A percentile compares a stretch with the other conserved stretches of the same genome.
phyloP scores from a whole-genome alignment of 352 stramenopile genomes.

The Peronospora tabacina region DNA sequence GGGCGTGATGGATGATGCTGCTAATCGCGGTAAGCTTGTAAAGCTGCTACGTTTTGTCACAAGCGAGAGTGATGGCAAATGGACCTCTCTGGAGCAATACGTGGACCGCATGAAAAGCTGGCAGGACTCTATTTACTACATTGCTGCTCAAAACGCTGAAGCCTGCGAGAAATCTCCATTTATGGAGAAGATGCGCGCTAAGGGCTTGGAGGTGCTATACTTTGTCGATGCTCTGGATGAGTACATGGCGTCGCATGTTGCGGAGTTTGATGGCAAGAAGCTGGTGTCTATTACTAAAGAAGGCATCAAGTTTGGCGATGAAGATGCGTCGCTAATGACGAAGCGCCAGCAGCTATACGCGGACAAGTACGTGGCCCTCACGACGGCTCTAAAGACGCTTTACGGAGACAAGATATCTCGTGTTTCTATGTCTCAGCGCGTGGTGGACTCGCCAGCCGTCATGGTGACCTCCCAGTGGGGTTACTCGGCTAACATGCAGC shows the following conservation, averaged over 20 bases:
- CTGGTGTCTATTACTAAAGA: conserved; percentile 97
- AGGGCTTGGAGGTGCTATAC: conserved; percentile 97
- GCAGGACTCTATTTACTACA: conserved; percentile 99
- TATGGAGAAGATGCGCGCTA: conserved; percentile 93
- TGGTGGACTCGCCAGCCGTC: conserved; percentile 91
- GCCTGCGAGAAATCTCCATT: conserved; percentile 93
- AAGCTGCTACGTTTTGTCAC: conserved; percentile 98
- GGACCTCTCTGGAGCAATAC: conserved; percentile 94
- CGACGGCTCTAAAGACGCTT: conserved; percentile 93
- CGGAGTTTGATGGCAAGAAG: conserved; percentile 93
- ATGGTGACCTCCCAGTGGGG: conserved; percentile 96
- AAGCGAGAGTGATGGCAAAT: conserved; percentile 89
- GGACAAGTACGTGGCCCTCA: conserved; percentile 94
- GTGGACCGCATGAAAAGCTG: conserved; percentile 97
- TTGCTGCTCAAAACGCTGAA: conserved; percentile 92
- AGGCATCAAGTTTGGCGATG: conserved; percentile 97
- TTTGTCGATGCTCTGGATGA: conserved; percentile 98
- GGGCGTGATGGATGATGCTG: conserved; percentile 96
- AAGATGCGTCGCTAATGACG: conserved; percentile 93
- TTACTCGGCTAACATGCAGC: conserved; percentile 99
- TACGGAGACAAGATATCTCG: conserved; percentile 93
- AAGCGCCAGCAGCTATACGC: conserved; percentile 95
- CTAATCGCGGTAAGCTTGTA: conserved; percentile 90
- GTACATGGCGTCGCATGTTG: conserved; percentile 94
- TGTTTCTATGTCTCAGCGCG: conserved; percentile 92